phyloP scores from a whole-genome alignment of 306 rosid genomes.

The Prunus dulcis region DNA sequence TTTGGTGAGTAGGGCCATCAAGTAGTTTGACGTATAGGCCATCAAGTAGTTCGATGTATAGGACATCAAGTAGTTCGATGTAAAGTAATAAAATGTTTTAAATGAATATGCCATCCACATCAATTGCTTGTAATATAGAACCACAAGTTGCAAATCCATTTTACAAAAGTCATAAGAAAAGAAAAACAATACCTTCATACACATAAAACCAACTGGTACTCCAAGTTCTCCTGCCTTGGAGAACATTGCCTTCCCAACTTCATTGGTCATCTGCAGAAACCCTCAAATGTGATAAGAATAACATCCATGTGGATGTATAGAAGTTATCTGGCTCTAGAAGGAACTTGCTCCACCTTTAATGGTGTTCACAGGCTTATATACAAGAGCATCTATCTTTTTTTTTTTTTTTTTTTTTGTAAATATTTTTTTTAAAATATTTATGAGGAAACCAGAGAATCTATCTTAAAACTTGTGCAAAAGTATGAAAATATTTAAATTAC shows the following conservation, averaged over 20 bases:
- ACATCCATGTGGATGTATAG: not conserved
- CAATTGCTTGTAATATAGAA: not conserved
- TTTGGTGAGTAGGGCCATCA: not conserved
- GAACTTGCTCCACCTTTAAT: not conserved
- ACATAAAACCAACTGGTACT: conserved; percentile 79
- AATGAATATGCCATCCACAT: not conserved
- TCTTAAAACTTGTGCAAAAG: not conserved
- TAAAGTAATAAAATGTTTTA: too few species aligned
- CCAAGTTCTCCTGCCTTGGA: conserved; percentile 80
- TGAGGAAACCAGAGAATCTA: too few species aligned
- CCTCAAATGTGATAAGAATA: not conserved
- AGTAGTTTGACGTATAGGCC: too few species aligned
- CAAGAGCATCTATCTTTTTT: not conserved
- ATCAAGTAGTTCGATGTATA: too few species aligned
- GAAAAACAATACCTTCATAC: conserved; percentile 62
- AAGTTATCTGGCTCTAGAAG: not conserved
- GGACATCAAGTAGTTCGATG: too few species aligned
- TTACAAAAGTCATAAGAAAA: not conserved
- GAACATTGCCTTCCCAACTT: conserved; percentile 70
- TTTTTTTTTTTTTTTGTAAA: too few species aligned
- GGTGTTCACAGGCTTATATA: not conserved
- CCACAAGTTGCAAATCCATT: not conserved
- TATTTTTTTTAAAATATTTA: too few species aligned
- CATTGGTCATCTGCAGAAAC: conserved; percentile 77
- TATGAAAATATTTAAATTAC: conserved; percentile 20